Percentiles rank a stretch among this genome's conserved stretches.
Conservation (phyloP, 345 rosid species). For the Litchi chinensis region DNA sequence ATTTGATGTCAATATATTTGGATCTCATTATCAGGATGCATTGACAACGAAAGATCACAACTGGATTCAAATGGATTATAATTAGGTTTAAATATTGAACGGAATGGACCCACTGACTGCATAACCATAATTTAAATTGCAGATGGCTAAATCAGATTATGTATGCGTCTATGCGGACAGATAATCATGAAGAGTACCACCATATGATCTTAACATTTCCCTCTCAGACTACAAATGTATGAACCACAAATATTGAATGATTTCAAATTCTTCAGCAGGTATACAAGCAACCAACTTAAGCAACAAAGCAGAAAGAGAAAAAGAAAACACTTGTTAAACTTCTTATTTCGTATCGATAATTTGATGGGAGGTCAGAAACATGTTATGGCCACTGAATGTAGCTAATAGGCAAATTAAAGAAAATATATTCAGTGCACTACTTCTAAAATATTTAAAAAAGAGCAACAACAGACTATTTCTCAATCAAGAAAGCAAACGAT, state of each 20-base stretch:
- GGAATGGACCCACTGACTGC: not conserved
- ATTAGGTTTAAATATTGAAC: not conserved
- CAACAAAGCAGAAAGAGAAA: not conserved
- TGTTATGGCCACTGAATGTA: not conserved
- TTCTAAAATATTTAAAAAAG: not conserved
- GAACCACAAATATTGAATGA: not conserved
- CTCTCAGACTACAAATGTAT: not conserved
- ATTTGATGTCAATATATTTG: not conserved
- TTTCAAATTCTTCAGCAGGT: not conserved
- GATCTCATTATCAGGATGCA: not conserved
- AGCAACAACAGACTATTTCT: not conserved
- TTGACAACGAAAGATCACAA: not conserved
- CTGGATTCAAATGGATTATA: not conserved
- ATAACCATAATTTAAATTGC: not conserved
- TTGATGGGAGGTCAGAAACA: not conserved
- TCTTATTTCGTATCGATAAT: not conserved
- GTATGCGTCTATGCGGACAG: not conserved
- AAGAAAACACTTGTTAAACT: not conserved
- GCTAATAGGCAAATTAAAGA: not conserved
- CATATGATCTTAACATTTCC: not conserved
- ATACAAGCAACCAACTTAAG: not conserved
- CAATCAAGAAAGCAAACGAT: slow-evolving; percentile 13
- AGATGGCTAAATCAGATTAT: not conserved
- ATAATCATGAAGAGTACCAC: not conserved
- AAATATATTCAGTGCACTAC: not conserved